Base-by-base conservation (phyloP, 2,329 filamentous ascomycete species). In the Aspergillus sergii region DNA sequence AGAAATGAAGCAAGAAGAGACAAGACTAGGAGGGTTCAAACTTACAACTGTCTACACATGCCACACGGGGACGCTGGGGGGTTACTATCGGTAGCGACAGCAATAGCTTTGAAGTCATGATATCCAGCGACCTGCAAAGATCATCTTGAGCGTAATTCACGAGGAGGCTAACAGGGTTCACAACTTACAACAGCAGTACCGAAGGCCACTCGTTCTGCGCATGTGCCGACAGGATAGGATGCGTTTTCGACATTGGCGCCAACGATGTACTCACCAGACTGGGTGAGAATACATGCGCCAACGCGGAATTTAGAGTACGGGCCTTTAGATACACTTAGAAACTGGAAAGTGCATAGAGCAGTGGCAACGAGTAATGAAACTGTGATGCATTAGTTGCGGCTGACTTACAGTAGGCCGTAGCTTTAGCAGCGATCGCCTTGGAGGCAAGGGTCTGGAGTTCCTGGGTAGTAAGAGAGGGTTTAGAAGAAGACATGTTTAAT, bases 211-310 rank as follows among this genome's bases (percentile, higher is more conserved):
- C 94, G 85, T 84, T 99, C 95, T 16, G 95, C 95, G 78, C 95
- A 98, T 3, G 92, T 96, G n/a, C 93, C 93, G 7, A 97, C 94
- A 0, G 95, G 94, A 76, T 96, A 98, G 32, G 91, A 84, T 1
- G 93, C 94, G 76, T 98, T 97, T 81, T 99, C 95, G 65, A 98
- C 88, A 75, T 97, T 97, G 66, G 92, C 93, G 60, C 95, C 95
- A 53, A 85, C 82, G 62, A 93, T 84, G 69, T 84, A 87, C 62
- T 80, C 77, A 3, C 84, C 86, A 34, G 83, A 79, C 12, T 78
- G 66, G 8, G 87, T 84, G 65, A 98, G 88, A 64, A 98, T 80
- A 39, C 91, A 89, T 57, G 91, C 90, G 66, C 95, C 95, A 66
- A 99, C 95, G 67, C 89, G 91, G 84, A 98, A 99, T 64, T 90